Percentiles rank a stretch among this genome's conserved stretches.
Evolutionary conservation across 257 asterid species (phyloP).

Genomic region (Cynanchum wilfordii): DNA sequence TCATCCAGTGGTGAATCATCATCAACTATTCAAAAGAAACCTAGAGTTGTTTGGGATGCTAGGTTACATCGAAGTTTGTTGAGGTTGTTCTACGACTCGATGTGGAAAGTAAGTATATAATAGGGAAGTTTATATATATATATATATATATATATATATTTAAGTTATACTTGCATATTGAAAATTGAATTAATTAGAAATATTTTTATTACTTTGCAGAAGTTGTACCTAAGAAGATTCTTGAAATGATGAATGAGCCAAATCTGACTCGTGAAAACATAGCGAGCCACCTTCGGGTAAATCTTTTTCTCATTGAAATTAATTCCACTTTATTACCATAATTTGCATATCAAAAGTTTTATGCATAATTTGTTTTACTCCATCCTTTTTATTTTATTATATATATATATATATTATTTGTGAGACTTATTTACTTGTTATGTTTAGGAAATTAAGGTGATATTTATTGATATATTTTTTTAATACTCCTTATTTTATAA

Average conservation of each 20-base stretch:
- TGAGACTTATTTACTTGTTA: no score
- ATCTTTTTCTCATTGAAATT: no score
- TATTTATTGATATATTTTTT: no score
- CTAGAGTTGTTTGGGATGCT: conserved; percentile 62
- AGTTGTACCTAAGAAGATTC: conserved; percentile 73
- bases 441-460: no score
- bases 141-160: not conserved
- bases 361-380: no score
- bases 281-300: conserved; percentile 74
- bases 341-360: no score
- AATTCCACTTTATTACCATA: not conserved
- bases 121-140: not conserved
- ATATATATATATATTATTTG: no score
- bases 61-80: conserved; percentile 60
- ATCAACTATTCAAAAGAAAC: conserved; percentile 51
- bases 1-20: conserved; percentile 36
- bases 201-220: conserved; percentile 29
- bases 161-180: no score
- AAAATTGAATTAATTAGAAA: no score
- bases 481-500: no score
- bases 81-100: conserved; percentile 57
- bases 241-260: conserved; percentile 64
- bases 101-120: conserved; percentile 48
- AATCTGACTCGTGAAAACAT: conserved; percentile 63
- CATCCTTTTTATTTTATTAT: no score